Percentiles rank a stretch among this genome's conserved stretches.
phyloP scores from a whole-genome alignment of 352 stramenopile genomes.

The Globisporangium barbulae region DNA sequence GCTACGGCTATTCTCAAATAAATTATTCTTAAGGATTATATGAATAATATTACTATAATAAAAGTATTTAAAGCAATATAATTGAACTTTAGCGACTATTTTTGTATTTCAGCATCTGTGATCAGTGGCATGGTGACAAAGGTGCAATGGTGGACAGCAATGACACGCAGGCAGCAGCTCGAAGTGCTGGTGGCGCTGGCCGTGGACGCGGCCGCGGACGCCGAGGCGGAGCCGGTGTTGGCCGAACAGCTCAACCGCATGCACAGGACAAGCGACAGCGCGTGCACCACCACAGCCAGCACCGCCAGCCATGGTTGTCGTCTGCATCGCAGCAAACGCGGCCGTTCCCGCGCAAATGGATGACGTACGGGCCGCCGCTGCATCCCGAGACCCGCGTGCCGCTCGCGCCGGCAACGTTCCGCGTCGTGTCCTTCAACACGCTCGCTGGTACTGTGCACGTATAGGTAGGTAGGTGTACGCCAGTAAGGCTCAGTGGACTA shows the following conservation, averaged over 20 bases:
- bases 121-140: too few relatives aligned
- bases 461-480: too few relatives aligned
- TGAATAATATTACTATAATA: too few relatives aligned
- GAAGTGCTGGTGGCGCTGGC: not conserved
- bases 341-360: slow-evolving; percentile 40
- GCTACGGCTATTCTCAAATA: not conserved
- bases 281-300: not conserved
- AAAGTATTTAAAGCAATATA: not conserved
- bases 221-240: not conserved
- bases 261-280: slow-evolving; percentile 6
- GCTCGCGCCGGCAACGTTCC: slow-evolving; percentile 39
- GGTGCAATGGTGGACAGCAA: slow-evolving; percentile 1
- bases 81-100: not conserved
- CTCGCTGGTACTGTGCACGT: slow-evolving; percentile 33
- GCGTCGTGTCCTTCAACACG: slow-evolving; percentile 73
- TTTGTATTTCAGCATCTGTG: not conserved
- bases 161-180: not conserved
- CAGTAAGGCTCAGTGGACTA: not conserved
- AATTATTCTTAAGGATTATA: too few relatives aligned
- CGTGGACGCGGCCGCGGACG: not conserved
- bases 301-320: not conserved
- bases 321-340: slow-evolving; percentile 8
- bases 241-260: not conserved
- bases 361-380: slow-evolving; percentile 37
- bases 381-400: slow-evolving; percentile 17